Conservation (phyloP, 2,329 filamentous ascomycete genomes). For the Claviceps lovelessii region DNA sequence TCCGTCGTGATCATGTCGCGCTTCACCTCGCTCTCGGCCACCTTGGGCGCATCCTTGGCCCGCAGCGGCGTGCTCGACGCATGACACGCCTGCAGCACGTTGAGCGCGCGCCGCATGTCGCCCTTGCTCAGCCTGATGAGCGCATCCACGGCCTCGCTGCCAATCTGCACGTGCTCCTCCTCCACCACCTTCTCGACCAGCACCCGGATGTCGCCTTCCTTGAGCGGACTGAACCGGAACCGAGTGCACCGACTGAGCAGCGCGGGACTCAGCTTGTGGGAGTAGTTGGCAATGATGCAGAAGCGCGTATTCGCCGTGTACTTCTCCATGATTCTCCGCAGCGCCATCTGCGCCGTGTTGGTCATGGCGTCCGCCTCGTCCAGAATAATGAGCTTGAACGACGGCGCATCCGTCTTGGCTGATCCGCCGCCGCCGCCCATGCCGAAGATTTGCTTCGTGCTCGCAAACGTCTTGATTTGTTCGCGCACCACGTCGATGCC, state of each 20-base stretch:
- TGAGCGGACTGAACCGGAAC: slow-evolving; percentile 88
- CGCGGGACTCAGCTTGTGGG: slow-evolving; percentile 90
- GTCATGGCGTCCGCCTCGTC: slow-evolving; percentile 99
- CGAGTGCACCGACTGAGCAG: slow-evolving; percentile 85
- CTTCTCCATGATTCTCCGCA: slow-evolving; percentile 96
- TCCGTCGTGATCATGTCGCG: slow-evolving; percentile 75
- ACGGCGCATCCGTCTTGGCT: background rate
- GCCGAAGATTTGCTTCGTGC: slow-evolving; percentile 90
- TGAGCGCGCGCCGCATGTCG: slow-evolving; percentile 88
- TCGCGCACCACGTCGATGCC: slow-evolving; percentile 96
- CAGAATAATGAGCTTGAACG: slow-evolving; percentile 88
- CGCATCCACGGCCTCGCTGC: slow-evolving; percentile 64
- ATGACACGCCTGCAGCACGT: slow-evolving; percentile 92
- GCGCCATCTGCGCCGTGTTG: slow-evolving; percentile 93
- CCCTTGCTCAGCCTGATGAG: slow-evolving; percentile 81
- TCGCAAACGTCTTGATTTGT: slow-evolving; percentile 98
- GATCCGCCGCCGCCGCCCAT: slow-evolving; percentile 48
- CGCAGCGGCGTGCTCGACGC: slow-evolving; percentile 71
- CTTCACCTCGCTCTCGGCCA: slow-evolving; percentile 49
- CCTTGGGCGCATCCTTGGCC: slow-evolving; percentile 42
- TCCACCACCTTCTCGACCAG: slow-evolving; percentile 82
- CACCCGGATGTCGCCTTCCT: slow-evolving; percentile 69
- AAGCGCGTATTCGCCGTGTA: slow-evolving; percentile 97
- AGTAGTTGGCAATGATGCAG: slow-evolving; percentile 98
- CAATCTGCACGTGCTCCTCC: slow-evolving; percentile 75